Conservation (phyloP, 208 protist genomes). For the Trypanosoma vivax region DNA sequence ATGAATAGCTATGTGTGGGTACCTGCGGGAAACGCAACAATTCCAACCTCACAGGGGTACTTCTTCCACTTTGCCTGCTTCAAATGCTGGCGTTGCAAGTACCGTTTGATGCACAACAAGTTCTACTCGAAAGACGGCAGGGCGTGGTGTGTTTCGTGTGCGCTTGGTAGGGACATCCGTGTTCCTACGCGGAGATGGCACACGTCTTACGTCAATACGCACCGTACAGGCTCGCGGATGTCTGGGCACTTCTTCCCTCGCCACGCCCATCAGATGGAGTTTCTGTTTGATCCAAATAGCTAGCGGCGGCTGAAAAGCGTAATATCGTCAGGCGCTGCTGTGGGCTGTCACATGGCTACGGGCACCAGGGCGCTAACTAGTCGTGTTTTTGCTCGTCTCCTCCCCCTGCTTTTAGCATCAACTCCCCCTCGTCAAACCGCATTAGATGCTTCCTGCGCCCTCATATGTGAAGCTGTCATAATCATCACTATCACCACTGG, state of each 20-base stretch:
- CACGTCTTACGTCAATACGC: conserved; percentile 85
- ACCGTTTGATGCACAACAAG: conserved; percentile 84
- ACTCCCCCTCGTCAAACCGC: too few species aligned
- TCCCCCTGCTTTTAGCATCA: conserved; percentile 2
- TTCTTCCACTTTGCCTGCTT: conserved; percentile 89
- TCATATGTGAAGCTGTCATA: neutral
- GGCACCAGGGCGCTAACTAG: too few species aligned
- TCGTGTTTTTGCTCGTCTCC: neutral
- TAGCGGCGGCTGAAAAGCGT: conserved; percentile 17
- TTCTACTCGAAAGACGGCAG: conserved; percentile 85
- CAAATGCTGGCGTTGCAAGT: conserved; percentile 85
- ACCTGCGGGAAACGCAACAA: conserved; percentile 73
- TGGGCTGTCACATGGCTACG: neutral
- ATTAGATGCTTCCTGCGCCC: neutral
- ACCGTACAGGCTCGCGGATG: conserved; percentile 79
- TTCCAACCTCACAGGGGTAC: conserved; percentile 80
- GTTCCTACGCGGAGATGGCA: conserved; percentile 85
- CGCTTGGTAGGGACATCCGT: conserved; percentile 73
- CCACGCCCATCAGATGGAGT: conserved; percentile 82
- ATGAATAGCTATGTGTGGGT: conserved; percentile 88
- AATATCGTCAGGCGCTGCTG: neutral
- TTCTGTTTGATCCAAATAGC: conserved; percentile 76
- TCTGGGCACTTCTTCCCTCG: conserved; percentile 82
- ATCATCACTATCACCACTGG: neutral
- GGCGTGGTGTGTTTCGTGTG: conserved; percentile 80